Percentiles rank a stretch among this genome's conserved stretches.
These are phyloP conservation scores for Syncephalis plumigaleata DNA, from an alignment of 371 early-diverging fungal species.

Conservation along the genomic window DNA sequence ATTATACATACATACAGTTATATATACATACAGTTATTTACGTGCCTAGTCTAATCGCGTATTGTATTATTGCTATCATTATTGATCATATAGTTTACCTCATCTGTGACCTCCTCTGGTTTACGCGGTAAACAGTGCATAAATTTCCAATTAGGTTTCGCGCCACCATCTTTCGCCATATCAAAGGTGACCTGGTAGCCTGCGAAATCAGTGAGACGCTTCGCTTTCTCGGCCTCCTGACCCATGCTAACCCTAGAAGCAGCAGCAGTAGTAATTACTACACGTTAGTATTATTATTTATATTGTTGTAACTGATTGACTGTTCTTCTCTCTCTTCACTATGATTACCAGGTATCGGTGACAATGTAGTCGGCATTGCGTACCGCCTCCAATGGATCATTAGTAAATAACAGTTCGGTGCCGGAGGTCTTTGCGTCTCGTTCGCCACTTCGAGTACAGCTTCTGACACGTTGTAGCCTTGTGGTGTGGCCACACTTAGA, in stretches of 20 bases:
- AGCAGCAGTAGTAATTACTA: neutral
- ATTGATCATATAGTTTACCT: slow-evolving; percentile 18
- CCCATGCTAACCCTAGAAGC: slow-evolving; percentile 77
- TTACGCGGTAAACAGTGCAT: slow-evolving; percentile 96
- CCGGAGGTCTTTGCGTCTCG: slow-evolving; percentile 24
- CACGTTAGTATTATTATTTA: too few species aligned
- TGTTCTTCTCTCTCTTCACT: neutral
- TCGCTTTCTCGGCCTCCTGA: slow-evolving; percentile 77
- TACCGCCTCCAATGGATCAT: slow-evolving; percentile 60
- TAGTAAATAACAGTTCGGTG: slow-evolving; percentile 34
- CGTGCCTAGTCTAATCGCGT: too few species aligned
- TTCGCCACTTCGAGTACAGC: slow-evolving; percentile 42
- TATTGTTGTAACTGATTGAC: too few species aligned
- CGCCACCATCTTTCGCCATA: slow-evolving; percentile 52
- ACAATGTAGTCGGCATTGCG: slow-evolving; percentile 71
- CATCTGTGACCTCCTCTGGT: slow-evolving; percentile 88
- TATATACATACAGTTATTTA: neutral
- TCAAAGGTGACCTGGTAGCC: slow-evolving; percentile 80
- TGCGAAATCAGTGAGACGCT: slow-evolving; percentile 57
- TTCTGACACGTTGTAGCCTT: slow-evolving; percentile 51
- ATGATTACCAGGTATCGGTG: slow-evolving; percentile 83
- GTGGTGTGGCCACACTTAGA: slow-evolving; percentile 70
- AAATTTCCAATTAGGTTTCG: slow-evolving; percentile 78
- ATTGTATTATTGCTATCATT: neutral
- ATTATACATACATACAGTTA: neutral